Evolutionary conservation across 2,329 filamentous ascomycete genomes (phyloP).

Genomic region (Leptographium lundbergii): DNA sequence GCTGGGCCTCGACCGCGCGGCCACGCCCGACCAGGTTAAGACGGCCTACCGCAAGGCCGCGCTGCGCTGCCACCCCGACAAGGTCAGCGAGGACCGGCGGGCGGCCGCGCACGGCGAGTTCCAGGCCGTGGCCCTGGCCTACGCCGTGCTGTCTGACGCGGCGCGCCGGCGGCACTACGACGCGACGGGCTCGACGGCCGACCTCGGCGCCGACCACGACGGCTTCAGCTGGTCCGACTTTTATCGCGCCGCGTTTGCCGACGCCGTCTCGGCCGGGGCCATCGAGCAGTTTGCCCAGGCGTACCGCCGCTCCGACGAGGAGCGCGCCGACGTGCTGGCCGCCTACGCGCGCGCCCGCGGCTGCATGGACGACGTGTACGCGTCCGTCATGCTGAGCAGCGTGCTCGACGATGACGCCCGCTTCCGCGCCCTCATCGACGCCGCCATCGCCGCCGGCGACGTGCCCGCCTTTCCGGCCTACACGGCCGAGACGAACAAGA

Average conservation of each 20-base stretch:
- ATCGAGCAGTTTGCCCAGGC: conserved; percentile 64
- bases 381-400: conserved; percentile 76
- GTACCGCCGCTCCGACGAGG: conserved; percentile 81
- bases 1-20: conserved; percentile 56
- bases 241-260: conserved; percentile 72
- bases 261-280: conserved; percentile 59
- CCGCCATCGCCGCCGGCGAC: conserved; percentile 59
- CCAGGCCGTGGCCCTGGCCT: conserved; percentile 85
- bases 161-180: conserved; percentile 77
- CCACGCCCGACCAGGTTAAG: conserved; percentile 71
- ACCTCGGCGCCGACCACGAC: conserved; percentile 62
- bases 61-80: conserved; percentile 76
- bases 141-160: conserved; percentile 80
- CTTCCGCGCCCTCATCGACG: conserved; percentile 69
- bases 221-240: conserved; percentile 87
- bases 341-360: conserved; percentile 66
- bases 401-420: conserved; percentile 74
- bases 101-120: conserved; percentile 67
- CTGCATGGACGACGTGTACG: conserved; percentile 65
- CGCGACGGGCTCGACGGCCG: conserved; percentile 75
- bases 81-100: conserved; percentile 44
- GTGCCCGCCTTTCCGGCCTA: conserved; percentile 58
- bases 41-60: conserved; percentile 85
- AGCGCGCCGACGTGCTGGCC: conserved; percentile 61
- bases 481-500: conserved; percentile 57